Evolutionary conservation across 768 basidiomycete genomes (phyloP), one percentile per base, ranked within the genome.

Genomic region (Boletus tomentosulus): DNA sequence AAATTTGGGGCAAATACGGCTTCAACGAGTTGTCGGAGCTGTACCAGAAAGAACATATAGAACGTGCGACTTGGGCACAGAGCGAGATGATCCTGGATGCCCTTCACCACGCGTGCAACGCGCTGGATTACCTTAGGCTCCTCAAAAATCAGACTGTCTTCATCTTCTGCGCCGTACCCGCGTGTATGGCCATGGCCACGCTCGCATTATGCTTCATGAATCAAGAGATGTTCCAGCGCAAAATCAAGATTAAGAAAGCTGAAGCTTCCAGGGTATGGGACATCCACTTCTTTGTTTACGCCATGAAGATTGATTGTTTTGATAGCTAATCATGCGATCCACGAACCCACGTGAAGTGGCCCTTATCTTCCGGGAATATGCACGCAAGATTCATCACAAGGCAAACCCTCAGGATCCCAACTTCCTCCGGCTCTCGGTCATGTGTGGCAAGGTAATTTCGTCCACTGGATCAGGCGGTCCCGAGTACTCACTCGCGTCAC

Each of bases 161-260:
- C 79, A 89, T 90, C 66, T 98, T 98, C 72, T 93, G 91, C 61
- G 92, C 96, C 0, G 89, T 98, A 54, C 96, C 96, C 6, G 89
- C 86, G 16, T 81, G 86, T 12, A 98, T 98, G 95, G 94, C 96
- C 0, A 87, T 99, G 58, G 95, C 96, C 10, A 98, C 96, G 8
- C 78, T 99, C 22, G 82, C 86, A 47, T 71, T 91, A 44, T 96
- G 93, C 70, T 98, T 94, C 74, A 94, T 92, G 90, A 98, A 98
- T 73, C 81, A 82, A 8, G 75, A 74, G 8, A 88, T 98, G 80
- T 84, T 98, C 71, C 79, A 87, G 59, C 72, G 79, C 63, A 95
- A 97, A 67, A 85, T 97, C 67, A 98, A 99, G 74, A 99, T 99
- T 57, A 82, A 95, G 54, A 94, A 93, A 66, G 93, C 92, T 1